Evolutionary conservation across 1,284 basidiomycete species (phyloP).

Genomic region (Cerioporus squamosus): DNA sequence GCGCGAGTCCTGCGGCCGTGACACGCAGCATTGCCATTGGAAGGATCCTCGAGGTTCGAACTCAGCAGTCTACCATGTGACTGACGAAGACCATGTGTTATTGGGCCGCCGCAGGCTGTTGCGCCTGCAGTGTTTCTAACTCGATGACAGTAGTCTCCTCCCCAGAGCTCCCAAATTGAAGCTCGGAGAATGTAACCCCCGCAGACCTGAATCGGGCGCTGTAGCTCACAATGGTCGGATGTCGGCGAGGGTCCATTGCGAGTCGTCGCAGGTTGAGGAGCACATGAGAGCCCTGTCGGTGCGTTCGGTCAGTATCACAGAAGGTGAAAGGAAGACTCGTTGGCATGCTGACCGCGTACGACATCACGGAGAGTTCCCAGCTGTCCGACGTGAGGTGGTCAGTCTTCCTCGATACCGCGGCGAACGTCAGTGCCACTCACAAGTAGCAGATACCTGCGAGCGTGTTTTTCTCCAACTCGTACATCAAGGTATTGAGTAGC

Average conservation of each 20-base stretch:
- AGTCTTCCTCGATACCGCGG: neutral
- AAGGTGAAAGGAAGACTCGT: no score
- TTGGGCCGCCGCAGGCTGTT: neutral
- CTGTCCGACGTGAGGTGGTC: neutral
- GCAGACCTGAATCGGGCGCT: neutral
- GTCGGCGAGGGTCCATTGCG: neutral
- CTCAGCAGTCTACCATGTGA: no score
- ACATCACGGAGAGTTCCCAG: constrained; percentile 19
- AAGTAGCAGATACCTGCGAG: constrained; percentile 14
- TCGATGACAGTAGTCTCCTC: neutral
- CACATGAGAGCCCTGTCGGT: constrained; percentile 13
- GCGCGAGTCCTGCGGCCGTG: no score
- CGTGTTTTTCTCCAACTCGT: constrained; percentile 3
- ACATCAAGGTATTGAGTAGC: constrained; percentile 16
- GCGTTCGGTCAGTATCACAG: neutral
- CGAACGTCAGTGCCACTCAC: neutral
- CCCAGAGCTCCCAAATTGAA: neutral
- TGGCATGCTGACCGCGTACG: constrained; percentile 13
- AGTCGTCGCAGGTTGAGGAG: constrained; percentile 17
- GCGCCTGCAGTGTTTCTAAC: neutral
- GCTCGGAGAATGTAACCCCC: neutral
- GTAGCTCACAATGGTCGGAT: neutral
- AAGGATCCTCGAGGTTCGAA: no score
- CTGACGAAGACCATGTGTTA: neutral
- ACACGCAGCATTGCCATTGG: no score